Base-by-base conservation (phyloP, 768 basidiomycete species). In the Panellus pusillus region DNA sequence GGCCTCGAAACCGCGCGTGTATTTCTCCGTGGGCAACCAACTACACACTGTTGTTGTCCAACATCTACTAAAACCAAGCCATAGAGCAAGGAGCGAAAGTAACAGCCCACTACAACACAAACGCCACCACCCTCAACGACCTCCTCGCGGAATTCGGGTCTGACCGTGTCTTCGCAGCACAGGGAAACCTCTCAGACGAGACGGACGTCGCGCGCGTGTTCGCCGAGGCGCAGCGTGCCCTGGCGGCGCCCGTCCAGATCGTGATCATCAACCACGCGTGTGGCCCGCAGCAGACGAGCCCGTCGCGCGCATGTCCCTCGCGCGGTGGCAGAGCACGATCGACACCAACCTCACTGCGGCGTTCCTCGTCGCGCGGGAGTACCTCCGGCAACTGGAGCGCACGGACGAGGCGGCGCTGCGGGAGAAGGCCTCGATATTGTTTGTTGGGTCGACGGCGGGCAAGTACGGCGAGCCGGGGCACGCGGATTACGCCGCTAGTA, bases 371-470 rank as follows among this genome's bases (percentile, higher is more conserved):
- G 72, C 79, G n/a, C 72, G 84, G 9, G 84, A 81, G 62, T 91
- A 79, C 61, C 60, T 91, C 44, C 69, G 68, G 9, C 70, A 71
- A 4, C 65, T 90, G 28, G 70, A 76, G 70, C 13, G 40, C 18
- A 64, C 72, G 20, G 61, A 65, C 0, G 66, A 71, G 14, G 71
- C 69, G 14, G 71, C 69, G n/a, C 56, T 69, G 18, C 84, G 80
- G 63, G 78, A 77, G 9, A 79, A 81, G 57, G 84, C 84, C 0
- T 71, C 77, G 13, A 78, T 91, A 28, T 72, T 89, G 2, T 67
- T 90, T 36, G 77, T 90, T 45, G 89, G 89, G 11, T 86, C 85
- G 57, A 83, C 82, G 0, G 79, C 87, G 3, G 89, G 89, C 1
- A 87, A 86, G 68, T 86, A 79, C 57, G 89, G 88, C 15, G 87